These are phyloP conservation scores for Cystobasidiaceae sp. DNA, from an alignment of 1,284 basidiomycete species.

Conservation along the genomic window DNA sequence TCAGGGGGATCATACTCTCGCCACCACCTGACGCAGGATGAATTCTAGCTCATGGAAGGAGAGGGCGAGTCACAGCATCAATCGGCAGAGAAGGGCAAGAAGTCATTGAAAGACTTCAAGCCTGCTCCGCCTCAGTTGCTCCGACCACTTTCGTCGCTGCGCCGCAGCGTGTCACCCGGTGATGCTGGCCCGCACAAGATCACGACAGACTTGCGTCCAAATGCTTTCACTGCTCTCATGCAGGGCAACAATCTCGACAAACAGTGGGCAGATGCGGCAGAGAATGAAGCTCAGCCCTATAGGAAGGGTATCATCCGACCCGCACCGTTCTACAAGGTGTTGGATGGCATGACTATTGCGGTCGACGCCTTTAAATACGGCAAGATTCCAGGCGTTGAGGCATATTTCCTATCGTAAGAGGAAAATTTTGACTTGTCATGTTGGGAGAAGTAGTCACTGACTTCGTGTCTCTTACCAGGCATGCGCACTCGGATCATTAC, in stretches of 20 bases:
- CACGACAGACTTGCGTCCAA: slow-evolving; percentile 41
- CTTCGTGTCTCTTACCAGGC: slow-evolving; percentile 53
- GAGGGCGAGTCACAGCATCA: background rate
- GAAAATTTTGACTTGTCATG: slow-evolving; percentile 29
- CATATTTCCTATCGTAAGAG: slow-evolving; percentile 37
- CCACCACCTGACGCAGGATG: background rate
- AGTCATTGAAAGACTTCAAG: background rate
- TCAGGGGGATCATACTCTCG: background rate
- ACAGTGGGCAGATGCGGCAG: slow-evolving; percentile 73
- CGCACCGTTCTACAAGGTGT: slow-evolving; percentile 88
- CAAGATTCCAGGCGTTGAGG: slow-evolving; percentile 41
- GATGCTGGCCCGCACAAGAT: background rate
- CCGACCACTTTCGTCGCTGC: slow-evolving; percentile 13
- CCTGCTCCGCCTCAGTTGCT: slow-evolving; percentile 2
- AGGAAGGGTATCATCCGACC: slow-evolving; percentile 58
- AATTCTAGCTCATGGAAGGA: slow-evolving; percentile 15
- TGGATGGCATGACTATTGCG: slow-evolving; percentile 94
- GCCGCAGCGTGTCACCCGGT: slow-evolving; percentile 12
- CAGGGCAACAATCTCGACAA: slow-evolving; percentile 69
- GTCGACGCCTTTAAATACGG: slow-evolving; percentile 95
- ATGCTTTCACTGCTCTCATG: slow-evolving; percentile 77
- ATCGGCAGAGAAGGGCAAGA: background rate
- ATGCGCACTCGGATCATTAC: slow-evolving; percentile 92
- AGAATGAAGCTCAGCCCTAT: slow-evolving; percentile 51
- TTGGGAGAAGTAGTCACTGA: background rate